Evolutionary conservation across 2,329 filamentous ascomycete species (phyloP).

Genomic region (Alternaria panax): DNA sequence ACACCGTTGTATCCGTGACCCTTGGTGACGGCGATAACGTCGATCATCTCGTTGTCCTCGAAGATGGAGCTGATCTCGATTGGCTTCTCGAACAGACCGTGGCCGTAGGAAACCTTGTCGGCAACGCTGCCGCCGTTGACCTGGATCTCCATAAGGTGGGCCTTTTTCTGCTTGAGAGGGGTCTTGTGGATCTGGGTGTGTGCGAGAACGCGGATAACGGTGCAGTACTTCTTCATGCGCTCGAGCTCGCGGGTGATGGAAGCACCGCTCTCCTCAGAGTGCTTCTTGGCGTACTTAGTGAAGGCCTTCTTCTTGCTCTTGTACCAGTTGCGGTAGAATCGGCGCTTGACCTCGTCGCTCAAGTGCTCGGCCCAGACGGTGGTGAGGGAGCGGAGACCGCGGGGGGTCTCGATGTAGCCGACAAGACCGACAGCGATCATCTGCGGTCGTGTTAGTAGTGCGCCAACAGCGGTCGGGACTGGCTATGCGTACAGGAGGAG

Average conservation of each 20-base stretch:
- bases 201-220: constrained; percentile 97
- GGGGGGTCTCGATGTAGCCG: constrained; percentile 99
- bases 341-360: constrained; percentile 97
- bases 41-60: constrained; percentile 99
- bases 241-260: constrained; percentile 97
- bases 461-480: constrained; percentile 61
- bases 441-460: constrained; percentile 61
- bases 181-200: constrained; percentile 99
- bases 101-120: constrained; percentile 96
- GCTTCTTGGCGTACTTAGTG: constrained; percentile 99
- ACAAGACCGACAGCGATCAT: constrained; percentile 99
- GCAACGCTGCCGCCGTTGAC: constrained; percentile 95
- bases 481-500: constrained; percentile 70
- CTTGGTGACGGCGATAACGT: constrained; percentile 99
- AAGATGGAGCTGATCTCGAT: constrained; percentile 93
- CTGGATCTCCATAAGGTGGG: constrained; percentile 99
- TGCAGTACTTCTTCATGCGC: constrained; percentile 99
- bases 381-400: constrained; percentile 98
- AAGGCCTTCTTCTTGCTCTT: constrained; percentile 99
- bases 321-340: constrained; percentile 99
- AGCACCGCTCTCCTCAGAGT: constrained; percentile 89
- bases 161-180: constrained; percentile 99
- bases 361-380: constrained; percentile 99
- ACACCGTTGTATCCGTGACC: constrained; percentile 99
- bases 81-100: constrained; percentile 98